Evolutionary conservation across 208 protist species (phyloP).

Genomic region (Crithidia sp.): DNA sequence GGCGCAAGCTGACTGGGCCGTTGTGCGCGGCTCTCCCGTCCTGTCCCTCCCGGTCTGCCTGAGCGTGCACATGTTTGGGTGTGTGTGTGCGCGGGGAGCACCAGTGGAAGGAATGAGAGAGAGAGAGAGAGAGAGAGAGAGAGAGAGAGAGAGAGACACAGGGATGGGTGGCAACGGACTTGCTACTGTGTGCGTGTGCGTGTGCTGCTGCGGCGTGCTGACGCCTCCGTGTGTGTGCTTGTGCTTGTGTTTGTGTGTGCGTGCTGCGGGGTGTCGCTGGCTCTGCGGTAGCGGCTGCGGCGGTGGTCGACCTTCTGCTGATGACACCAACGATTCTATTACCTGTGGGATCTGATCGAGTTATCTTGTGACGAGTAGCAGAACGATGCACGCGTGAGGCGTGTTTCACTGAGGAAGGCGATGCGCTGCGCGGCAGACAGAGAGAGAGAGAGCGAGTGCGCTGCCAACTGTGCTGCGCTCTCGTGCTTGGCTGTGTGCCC

Average conservation of each 20-base stretch:
- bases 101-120: background rate
- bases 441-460: too few relatives aligned
- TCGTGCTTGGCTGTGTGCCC: too few relatives aligned
- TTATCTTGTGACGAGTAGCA: constrained; percentile 20
- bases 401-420: constrained; percentile 29
- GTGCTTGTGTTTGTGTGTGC: too few relatives aligned
- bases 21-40: background rate
- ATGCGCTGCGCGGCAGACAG: too few relatives aligned
- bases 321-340: constrained; percentile 43
- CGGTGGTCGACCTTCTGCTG: constrained; percentile 14
- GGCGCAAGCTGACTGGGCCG: constrained; percentile 23
- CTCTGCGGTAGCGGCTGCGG: background rate
- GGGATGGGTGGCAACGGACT: too few relatives aligned
- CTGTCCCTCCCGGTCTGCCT: background rate
- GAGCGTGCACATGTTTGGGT: background rate
- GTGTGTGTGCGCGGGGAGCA: background rate
- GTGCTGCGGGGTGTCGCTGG: background rate
- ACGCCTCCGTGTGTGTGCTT: too few relatives aligned
- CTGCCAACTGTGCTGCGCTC: too few relatives aligned
- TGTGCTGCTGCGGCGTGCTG: too few relatives aligned
- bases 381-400: constrained; percentile 29
- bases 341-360: constrained; percentile 48
- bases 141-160: too few relatives aligned
- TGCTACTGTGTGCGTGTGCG: background rate
- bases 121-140: background rate